These are phyloP conservation scores for Staphylotrichum tortipilum DNA, from an alignment of 495 filamentous ascomycete genomes.

Conservation along the genomic window DNA sequence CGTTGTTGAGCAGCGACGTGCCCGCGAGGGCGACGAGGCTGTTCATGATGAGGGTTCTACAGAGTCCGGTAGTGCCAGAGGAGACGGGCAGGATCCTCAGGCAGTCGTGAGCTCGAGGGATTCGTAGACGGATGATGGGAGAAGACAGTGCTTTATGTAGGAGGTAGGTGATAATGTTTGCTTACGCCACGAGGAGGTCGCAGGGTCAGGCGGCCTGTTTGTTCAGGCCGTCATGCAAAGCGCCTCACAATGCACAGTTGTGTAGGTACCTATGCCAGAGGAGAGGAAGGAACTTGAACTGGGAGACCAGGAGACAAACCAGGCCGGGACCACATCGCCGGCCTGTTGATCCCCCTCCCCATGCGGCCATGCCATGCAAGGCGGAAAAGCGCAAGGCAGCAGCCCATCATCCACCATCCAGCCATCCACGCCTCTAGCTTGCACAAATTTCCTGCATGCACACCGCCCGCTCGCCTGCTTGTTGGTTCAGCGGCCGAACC, in stretches of 20 bases:
- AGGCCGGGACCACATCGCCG: background rate
- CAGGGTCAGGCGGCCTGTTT: too few species aligned
- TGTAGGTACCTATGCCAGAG: too few species aligned
- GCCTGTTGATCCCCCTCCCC: background rate
- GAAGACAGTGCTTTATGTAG: too few species aligned
- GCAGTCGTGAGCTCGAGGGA: too few species aligned
- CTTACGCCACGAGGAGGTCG: too few species aligned
- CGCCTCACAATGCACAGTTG: too few species aligned
- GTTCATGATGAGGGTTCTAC: slow-evolving; percentile 20
- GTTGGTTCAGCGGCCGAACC: background rate
- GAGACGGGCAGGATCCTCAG: too few species aligned
- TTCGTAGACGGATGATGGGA: too few species aligned
- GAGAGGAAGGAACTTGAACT: background rate
- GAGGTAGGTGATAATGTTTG: too few species aligned
- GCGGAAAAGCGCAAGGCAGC: background rate
- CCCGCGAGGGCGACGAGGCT: slow-evolving; percentile 20
- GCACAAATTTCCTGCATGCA: slow-evolving; percentile 1
- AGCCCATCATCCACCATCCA: background rate
- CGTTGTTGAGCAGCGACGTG: slow-evolving; percentile 16
- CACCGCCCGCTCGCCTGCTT: background rate
- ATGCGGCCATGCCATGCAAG: background rate
- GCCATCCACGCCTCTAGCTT: background rate
- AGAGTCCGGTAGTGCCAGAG: too few species aligned
- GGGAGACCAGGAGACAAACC: background rate
- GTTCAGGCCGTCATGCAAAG: too few species aligned